phyloP scores from a whole-genome alignment of 2,329 filamentous ascomycete species.

The Hysterium pulicare region DNA sequence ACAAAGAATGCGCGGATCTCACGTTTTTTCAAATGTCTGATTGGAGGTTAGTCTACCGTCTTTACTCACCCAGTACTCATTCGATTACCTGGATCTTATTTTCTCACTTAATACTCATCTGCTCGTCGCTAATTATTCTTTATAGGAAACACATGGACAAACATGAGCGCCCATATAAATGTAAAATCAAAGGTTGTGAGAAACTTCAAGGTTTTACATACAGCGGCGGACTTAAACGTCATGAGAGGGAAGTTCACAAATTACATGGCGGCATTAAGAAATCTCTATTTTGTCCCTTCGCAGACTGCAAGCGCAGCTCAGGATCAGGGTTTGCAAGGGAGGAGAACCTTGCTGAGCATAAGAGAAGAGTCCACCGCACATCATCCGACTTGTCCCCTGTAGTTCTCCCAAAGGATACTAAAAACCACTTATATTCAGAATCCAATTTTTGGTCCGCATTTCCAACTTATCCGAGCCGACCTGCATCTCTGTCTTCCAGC shows the following conservation, averaged over 20 bases:
- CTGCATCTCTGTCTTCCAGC: no score
- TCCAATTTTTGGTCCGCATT: no score
- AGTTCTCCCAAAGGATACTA: conserved; percentile 17
- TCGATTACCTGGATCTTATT: no score
- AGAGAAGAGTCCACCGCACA: conserved; percentile 74
- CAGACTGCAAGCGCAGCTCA: conserved; percentile 82
- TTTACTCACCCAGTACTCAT: conserved; percentile 20
- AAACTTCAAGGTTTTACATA: conserved; percentile 95
- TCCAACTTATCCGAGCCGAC: no score
- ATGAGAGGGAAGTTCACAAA: conserved; percentile 90
- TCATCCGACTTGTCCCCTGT: conserved; percentile 35
- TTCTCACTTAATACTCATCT: conserved; percentile 26
- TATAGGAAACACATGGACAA: conserved; percentile 96
- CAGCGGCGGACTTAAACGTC: conserved; percentile 80
- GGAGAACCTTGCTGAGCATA: conserved; percentile 91
- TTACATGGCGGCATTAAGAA: conserved; percentile 88
- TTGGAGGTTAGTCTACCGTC: conserved; percentile 70
- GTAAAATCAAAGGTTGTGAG: conserved; percentile 75
- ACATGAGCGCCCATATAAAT: conserved; percentile 90
- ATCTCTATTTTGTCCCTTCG: conserved; percentile 78
- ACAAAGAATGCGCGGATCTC: conserved; percentile 63
- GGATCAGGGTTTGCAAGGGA: conserved; percentile 89
- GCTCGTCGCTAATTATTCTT: conserved; percentile 15
- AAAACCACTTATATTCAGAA: no score
- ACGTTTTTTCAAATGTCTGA: conserved; percentile 83